Evolutionary conservation across 805 yeast genomes (phyloP).

Genomic region (Zygotorulaspora chibaensis): DNA sequence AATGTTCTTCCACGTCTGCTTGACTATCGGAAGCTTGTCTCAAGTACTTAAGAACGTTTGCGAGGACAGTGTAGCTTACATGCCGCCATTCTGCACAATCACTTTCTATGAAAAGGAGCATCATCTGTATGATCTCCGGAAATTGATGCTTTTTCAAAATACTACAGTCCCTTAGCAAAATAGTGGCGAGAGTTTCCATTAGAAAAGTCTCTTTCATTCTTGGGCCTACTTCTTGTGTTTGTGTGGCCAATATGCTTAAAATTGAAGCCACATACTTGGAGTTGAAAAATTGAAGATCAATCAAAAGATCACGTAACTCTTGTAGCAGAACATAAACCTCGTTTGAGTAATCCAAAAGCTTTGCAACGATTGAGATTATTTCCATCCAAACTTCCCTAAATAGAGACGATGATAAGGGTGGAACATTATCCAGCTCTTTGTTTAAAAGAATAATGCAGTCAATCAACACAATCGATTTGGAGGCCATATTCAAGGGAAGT

Average conservation of each 20-base stretch:
- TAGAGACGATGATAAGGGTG: constrained; percentile 8
- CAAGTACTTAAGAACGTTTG: constrained; percentile 6
- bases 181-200: constrained; percentile 16
- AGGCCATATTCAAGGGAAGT: constrained; percentile 27
- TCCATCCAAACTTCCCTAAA: constrained; percentile 23
- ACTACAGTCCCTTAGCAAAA: constrained; percentile 7
- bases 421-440: constrained; percentile 3
- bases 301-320: constrained; percentile 25
- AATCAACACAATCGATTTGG: constrained; percentile 25
- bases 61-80: constrained; percentile 18
- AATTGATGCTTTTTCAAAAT: constrained; percentile 17
- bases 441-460: constrained; percentile 20
- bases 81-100: constrained; percentile 21
- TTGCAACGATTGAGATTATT: constrained; percentile 16
- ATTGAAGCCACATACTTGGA: constrained; percentile 18
- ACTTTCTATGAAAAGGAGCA: constrained; percentile 17
- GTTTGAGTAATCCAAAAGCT: constrained; percentile 21
- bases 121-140: constrained; percentile 24
- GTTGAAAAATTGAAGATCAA: constrained; percentile 13
- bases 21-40: not conserved
- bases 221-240: constrained; percentile 7
- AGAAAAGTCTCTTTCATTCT: constrained; percentile 18
- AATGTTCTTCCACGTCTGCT: constrained; percentile 1
- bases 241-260: constrained; percentile 16
- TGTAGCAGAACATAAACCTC: constrained; percentile 25